These are phyloP conservation scores for Xylariaceae sp. DNA, from an alignment of 2,329 filamentous ascomycete genomes.

Conservation along the genomic window DNA sequence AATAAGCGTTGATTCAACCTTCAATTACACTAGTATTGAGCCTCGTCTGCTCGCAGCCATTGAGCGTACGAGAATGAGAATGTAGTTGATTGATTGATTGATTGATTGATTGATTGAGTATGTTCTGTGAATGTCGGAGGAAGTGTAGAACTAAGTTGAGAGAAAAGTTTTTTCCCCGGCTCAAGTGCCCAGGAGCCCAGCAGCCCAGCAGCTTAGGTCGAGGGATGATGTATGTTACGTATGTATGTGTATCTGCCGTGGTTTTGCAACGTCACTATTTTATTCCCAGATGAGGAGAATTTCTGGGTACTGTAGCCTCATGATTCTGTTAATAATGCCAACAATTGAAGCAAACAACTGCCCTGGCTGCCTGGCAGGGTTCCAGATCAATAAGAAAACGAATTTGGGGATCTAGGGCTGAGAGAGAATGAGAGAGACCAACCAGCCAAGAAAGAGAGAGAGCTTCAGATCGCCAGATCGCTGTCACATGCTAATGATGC, in stretches of 20 bases:
- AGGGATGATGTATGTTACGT: no score
- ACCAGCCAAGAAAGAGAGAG: no score
- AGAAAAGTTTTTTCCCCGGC: background rate
- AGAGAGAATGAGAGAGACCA: no score
- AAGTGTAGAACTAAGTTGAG: background rate
- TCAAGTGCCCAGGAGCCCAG: background rate
- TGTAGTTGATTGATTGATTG: background rate
- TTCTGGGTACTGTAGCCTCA: conserved; percentile 1
- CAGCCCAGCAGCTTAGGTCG: no score
- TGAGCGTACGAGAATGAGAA: conserved; percentile 1
- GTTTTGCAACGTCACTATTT: background rate
- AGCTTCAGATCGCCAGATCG: background rate
- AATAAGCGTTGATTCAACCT: conserved; percentile 5
- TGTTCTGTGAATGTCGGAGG: background rate
- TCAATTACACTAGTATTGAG: conserved; percentile 30
- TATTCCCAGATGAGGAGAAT: conserved; percentile 7
- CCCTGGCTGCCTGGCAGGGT: background rate
- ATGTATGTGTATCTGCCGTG: background rate
- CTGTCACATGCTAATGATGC: background rate
- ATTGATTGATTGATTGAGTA: no score
- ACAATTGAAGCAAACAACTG: background rate
- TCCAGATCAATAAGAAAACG: background rate
- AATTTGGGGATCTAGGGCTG: background rate
- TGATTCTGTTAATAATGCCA: background rate
- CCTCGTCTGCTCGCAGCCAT: conserved; percentile 32